Base-by-base conservation (phyloP, 495 filamentous ascomycete species). In the Penicillium salamii region DNA sequence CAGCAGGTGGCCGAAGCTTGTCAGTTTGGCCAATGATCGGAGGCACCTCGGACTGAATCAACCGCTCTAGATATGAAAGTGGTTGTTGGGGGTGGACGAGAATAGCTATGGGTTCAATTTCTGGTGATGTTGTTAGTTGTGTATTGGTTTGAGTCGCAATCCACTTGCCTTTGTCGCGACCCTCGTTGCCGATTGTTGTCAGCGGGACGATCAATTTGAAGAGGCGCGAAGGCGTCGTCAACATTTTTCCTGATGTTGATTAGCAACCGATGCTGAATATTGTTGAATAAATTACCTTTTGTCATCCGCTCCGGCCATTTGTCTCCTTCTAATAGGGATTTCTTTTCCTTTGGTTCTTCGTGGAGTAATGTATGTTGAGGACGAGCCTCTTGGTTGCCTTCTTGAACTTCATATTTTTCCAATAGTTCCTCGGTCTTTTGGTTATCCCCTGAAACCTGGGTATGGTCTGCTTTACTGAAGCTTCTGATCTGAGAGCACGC, bases 51-150 rank as follows among this genome's bases (percentile, higher is more conserved):
- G 89, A 83, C 67, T 96, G 92, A 52, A 97, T 90, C 3, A 97
- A 73, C 2, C 88, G 85, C 66, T 96, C 90, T 33, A 96, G 83
- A 65, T 96, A 95, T 21, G 90, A 96, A 13, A 97, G 76, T 0
- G 92, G 91, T 65, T 97, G 91, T 55, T 93, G 88, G 0, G 92
- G 90, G 65, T 97, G 91, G 5, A 97, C 77, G 6, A 97, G 81
- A 2, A 97, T 81, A 6, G 91, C 90, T 6, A 97, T 80, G 0
- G 91, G 89, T 62, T 93, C 89, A 23, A 90, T 78, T 36, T 82
- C 79, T 69, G 78, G 20, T 79, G 70, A 50, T 88, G 77, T 1
- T 42, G 67, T 67, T 31, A 52, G 37, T 24, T 41, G 21, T 38
- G 18, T n/a, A 12, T 21, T 12, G 17, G 7, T 69, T 66, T 11